Conservation (phyloP, 2,329 filamentous ascomycete species). For the Pyrenochaeta sp. region DNA sequence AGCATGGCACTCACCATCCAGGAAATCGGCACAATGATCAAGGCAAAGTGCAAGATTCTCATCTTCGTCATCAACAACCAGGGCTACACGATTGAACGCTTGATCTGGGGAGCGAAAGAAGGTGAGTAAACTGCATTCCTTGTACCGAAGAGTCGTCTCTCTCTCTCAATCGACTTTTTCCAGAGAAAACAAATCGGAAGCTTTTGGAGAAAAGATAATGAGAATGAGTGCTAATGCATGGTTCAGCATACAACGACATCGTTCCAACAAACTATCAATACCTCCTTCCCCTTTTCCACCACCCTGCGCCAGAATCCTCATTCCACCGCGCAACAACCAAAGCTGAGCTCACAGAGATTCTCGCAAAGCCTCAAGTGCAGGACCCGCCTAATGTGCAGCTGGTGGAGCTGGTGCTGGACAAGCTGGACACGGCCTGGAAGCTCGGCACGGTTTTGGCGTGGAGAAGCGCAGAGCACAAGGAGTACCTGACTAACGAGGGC, state of each 20-base stretch:
- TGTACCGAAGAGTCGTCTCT: no score
- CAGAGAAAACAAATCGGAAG: no score
- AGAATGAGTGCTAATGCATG: no score
- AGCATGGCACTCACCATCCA: conserved; percentile 73
- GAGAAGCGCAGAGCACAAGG: conserved; percentile 44
- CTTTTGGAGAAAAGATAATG: no score
- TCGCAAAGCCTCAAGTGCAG: conserved; percentile 39
- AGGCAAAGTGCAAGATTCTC: conserved; percentile 43
- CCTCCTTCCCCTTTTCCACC: conserved; percentile 53
- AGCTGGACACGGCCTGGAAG: conserved; percentile 28
- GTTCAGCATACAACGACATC: conserved; percentile 50
- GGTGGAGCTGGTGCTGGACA: conserved; percentile 54
- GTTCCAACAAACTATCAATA: conserved; percentile 51
- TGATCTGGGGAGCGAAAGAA: conserved; percentile 56
- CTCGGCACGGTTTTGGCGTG: conserved; percentile 52
- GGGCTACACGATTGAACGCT: conserved; percentile 58
- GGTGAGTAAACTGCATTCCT: conserved; percentile 20
- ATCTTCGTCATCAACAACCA: conserved; percentile 58
- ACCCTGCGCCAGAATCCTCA: conserved; percentile 33
- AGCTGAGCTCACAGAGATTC: conserved; percentile 47
- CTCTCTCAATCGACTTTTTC: no score
- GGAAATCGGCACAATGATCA: conserved; percentile 71
- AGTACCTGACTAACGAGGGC: conserved; percentile 50
- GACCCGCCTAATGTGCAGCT: conserved; percentile 48
- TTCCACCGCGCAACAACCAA: conserved; percentile 52